Conservation (phyloP, 345 rosid species). For the Brassica incana region DNA sequence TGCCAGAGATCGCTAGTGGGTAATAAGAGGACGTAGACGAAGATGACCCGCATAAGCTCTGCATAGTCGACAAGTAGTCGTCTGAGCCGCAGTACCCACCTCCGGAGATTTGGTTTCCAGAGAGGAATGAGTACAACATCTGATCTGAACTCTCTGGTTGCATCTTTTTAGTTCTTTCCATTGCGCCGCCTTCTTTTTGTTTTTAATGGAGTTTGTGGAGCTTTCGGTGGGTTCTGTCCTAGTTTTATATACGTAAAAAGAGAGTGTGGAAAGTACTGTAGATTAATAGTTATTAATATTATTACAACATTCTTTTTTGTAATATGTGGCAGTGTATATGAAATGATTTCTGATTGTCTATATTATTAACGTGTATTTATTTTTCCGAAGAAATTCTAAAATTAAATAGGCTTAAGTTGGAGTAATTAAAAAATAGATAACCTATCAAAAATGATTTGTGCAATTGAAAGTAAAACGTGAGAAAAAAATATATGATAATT, state of each 20-base stretch:
- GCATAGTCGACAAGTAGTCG: slow-evolving; percentile 41
- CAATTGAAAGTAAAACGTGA: too few relatives aligned
- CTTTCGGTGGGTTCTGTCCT: slow-evolving; percentile 67
- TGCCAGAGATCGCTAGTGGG: slow-evolving; percentile 57
- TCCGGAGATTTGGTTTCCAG: slow-evolving; percentile 41
- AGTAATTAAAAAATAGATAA: too few relatives aligned
- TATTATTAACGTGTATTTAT: too few relatives aligned
- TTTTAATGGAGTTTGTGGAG: slow-evolving; percentile 35
- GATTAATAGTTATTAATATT: not conserved
- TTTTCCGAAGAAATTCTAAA: too few relatives aligned
- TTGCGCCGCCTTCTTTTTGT: slow-evolving; percentile 42
- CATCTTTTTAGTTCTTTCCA: slow-evolving; percentile 29
- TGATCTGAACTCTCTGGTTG: slow-evolving; percentile 49
- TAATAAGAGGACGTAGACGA: slow-evolving; percentile 53
- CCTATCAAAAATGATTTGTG: too few relatives aligned
- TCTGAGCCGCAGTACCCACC: slow-evolving; percentile 31
- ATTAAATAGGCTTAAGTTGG: too few relatives aligned
- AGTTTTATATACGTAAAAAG: slow-evolving; percentile 34
- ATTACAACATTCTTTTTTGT: too few relatives aligned
- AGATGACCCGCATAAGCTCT: slow-evolving; percentile 51
- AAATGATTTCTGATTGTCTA: too few relatives aligned
- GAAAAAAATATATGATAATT: too few relatives aligned
- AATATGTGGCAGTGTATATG: too few relatives aligned
- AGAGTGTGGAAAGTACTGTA: slow-evolving; percentile 9
- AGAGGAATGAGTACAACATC: slow-evolving; percentile 46